Evolutionary conservation across 768 basidiomycete species (phyloP).

Genomic region (Gloeopeniophorella convolvens): DNA sequence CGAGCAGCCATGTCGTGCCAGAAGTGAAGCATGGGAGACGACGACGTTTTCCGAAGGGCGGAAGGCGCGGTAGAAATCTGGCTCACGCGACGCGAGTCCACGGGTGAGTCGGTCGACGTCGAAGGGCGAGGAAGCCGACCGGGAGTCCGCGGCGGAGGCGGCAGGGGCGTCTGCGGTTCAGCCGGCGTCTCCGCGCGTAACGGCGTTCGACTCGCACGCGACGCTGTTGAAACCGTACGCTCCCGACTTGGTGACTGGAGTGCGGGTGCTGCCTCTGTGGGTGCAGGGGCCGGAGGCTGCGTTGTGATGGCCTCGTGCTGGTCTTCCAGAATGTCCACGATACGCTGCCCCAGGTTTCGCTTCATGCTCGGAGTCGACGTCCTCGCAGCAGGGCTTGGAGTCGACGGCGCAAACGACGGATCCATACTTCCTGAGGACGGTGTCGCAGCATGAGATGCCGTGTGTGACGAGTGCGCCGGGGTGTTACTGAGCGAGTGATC

Average conservation of each 20-base stretch:
- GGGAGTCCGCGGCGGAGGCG: conserved; percentile 57
- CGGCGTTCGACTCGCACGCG: conserved; percentile 39
- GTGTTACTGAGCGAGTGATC: conserved; percentile 64
- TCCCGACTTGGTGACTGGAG: background rate
- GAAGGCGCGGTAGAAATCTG: conserved; percentile 10
- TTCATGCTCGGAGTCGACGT: conserved; percentile 14
- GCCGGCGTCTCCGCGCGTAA: conserved; percentile 59
- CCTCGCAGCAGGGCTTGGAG: conserved; percentile 7
- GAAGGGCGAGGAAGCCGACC: conserved; percentile 55
- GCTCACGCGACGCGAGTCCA: conserved; percentile 14
- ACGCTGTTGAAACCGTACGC: conserved; percentile 19
- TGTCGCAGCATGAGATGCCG: conserved; percentile 9
- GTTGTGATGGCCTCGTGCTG: conserved; percentile 8
- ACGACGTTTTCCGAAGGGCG: conserved; percentile 41
- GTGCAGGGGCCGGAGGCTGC: background rate
- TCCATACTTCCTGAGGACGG: conserved; percentile 25
- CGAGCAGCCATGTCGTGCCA: conserved; percentile 6
- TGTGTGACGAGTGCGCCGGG: conserved; percentile 39
- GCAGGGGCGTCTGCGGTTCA: conserved; percentile 51
- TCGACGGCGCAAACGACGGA: conserved; percentile 15
- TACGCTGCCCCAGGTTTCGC: conserved; percentile 20
- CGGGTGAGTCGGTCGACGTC: conserved; percentile 32
- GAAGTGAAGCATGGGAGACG: conserved; percentile 32
- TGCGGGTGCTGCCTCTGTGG: background rate
- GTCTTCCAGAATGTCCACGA: conserved; percentile 16